These are phyloP conservation scores for Helicocarpus griseus DNA, from an alignment of 2,329 filamentous ascomycete species.

Conservation along the genomic window DNA sequence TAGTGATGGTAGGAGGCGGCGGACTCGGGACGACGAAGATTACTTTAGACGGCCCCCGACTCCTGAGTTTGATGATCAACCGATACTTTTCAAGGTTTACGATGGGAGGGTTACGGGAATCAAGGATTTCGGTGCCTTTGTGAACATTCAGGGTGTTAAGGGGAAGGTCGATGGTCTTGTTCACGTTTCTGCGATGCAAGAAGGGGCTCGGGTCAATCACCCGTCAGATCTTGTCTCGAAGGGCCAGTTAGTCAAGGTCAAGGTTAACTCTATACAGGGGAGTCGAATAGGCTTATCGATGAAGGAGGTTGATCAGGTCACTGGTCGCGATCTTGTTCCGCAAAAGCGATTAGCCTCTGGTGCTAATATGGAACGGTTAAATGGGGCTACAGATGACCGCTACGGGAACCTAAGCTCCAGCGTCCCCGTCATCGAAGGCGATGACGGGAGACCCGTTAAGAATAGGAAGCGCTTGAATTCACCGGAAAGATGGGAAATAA, in stretches of 20 bases:
- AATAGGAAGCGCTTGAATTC: constrained; percentile 92
- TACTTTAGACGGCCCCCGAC: constrained; percentile 57
- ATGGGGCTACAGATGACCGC: constrained; percentile 50
- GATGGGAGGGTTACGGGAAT: constrained; percentile 81
- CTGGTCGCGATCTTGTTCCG: constrained; percentile 72
- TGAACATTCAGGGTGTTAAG: constrained; percentile 76
- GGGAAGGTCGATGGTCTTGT: constrained; percentile 90
- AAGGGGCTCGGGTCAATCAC: constrained; percentile 79
- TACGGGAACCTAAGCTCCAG: constrained; percentile 44
- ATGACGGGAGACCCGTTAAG: constrained; percentile 45
- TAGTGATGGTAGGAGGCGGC: constrained; percentile 33
- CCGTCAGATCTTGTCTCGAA: constrained; percentile 76
- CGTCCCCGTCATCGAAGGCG: constrained; percentile 55
- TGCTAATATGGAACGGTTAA: constrained; percentile 76
- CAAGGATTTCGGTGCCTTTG: constrained; percentile 93
- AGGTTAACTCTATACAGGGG: constrained; percentile 78
- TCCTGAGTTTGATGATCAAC: constrained; percentile 69
- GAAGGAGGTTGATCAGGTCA: constrained; percentile 92
- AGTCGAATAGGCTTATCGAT: constrained; percentile 79
- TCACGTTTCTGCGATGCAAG: constrained; percentile 80
- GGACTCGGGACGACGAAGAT: constrained; percentile 41
- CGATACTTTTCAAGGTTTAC: constrained; percentile 79
- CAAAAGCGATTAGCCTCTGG: constrained; percentile 73
- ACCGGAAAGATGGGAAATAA: constrained; percentile 94
- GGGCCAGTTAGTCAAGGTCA: constrained; percentile 82